Evolutionary conservation across 1,139 yeast genomes (phyloP).

Genomic region (Taphrina populina): DNA sequence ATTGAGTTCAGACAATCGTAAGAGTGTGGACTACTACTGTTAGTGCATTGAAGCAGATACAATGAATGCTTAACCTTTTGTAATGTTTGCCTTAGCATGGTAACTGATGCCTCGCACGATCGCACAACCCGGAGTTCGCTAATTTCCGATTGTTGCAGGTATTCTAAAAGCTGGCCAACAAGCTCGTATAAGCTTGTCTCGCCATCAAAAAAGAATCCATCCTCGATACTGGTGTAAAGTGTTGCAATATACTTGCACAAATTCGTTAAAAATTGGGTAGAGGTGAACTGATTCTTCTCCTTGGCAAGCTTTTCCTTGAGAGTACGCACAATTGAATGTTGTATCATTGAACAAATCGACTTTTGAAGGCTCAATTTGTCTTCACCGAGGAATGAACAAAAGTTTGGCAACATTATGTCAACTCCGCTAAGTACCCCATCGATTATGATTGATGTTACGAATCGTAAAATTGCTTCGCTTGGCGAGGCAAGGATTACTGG

Average conservation of each 20-base stretch:
- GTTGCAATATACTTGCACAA: conserved; percentile 35
- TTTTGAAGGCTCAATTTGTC: too few species aligned
- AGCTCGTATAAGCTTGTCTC: conserved; percentile 39
- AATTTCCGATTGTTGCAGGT: conserved; percentile 37
- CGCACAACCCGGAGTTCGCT: conserved; percentile 19
- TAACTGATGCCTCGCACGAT: conserved; percentile 4
- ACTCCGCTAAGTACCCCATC: conserved; percentile 7
- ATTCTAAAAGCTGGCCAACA: conserved; percentile 38
- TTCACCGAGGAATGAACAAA: too few species aligned
- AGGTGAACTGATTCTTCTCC: conserved; percentile 34
- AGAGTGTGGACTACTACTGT: conserved; percentile 6
- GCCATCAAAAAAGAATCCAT: conserved; percentile 40
- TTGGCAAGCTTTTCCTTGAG: conserved; percentile 35
- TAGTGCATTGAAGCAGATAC: neutral
- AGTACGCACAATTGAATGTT: conserved; percentile 36
- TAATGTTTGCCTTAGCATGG: neutral
- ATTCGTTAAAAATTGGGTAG: conserved; percentile 37
- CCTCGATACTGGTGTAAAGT: conserved; percentile 37
- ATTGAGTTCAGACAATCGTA: conserved; percentile 12
- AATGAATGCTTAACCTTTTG: conserved; percentile 3
- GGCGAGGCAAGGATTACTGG: too few species aligned
- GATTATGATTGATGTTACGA: conserved; percentile 7
- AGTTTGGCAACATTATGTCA: conserved; percentile 36
- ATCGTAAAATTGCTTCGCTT: neutral
- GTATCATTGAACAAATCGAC: conserved; percentile 38